Conservation (phyloP, 2,329 filamentous ascomycete genomes). For the Exserohilum rostratum region DNA sequence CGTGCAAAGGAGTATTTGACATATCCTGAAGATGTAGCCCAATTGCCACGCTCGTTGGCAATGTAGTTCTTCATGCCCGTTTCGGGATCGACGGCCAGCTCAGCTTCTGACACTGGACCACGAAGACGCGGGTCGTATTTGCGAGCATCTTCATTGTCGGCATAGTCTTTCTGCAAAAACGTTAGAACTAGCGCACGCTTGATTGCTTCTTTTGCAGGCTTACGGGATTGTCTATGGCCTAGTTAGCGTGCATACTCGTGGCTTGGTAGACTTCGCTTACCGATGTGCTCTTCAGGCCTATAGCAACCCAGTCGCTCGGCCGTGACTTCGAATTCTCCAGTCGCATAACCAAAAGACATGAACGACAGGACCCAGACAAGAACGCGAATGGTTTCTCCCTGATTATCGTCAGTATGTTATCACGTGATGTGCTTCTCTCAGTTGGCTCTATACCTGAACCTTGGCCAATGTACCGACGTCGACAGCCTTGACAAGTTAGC, state of each 20-base stretch:
- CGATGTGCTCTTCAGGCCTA: slow-evolving; percentile 59
- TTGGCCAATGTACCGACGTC: slow-evolving; percentile 61
- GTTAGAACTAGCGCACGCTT: background rate
- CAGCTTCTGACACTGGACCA: slow-evolving; percentile 67
- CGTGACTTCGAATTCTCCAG: slow-evolving; percentile 63
- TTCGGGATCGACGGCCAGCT: slow-evolving; percentile 54
- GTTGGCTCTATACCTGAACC: slow-evolving; percentile 49
- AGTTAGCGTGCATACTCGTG: slow-evolving; percentile 1
- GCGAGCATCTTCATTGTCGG: slow-evolving; percentile 78
- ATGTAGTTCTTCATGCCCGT: slow-evolving; percentile 98
- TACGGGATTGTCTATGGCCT: slow-evolving; percentile 35
- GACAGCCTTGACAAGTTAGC: slow-evolving; percentile 57
- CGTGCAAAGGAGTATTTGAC: slow-evolving; percentile 61
- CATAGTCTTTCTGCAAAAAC: slow-evolving; percentile 44
- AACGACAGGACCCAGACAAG: slow-evolving; percentile 62
- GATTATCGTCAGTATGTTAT: slow-evolving; percentile 25
- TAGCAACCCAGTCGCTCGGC: slow-evolving; percentile 57
- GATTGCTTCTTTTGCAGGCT: background rate
- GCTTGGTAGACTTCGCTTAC: slow-evolving; percentile 4
- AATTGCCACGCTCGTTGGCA: slow-evolving; percentile 82
- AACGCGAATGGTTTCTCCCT: slow-evolving; percentile 59
- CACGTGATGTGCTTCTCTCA: background rate
- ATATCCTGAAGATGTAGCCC: slow-evolving; percentile 89
- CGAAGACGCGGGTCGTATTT: slow-evolving; percentile 81
- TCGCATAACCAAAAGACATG: slow-evolving; percentile 63